Percentiles rank a stretch among this genome's conserved stretches.
phyloP scores from a whole-genome alignment of 192 early-diverging fungal species.

The Chytriomyces hyalinus region DNA sequence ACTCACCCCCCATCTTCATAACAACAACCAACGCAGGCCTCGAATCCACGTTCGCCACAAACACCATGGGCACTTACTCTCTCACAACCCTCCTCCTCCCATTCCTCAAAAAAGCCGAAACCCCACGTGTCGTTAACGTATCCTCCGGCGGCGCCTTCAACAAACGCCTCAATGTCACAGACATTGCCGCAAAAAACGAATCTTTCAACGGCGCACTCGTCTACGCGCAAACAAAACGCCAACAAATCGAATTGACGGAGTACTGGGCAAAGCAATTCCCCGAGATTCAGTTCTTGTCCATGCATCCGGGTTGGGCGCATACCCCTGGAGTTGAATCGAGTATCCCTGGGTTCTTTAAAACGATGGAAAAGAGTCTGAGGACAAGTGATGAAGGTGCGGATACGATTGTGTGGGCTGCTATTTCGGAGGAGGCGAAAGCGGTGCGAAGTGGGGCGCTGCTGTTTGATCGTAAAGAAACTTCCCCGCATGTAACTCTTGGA shows the following conservation, averaged over 20 bases:
- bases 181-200: neutral
- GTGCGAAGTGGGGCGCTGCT: conserved; percentile 30
- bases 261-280: conserved; percentile 35
- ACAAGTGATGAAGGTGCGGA: conserved; percentile 41
- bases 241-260: conserved; percentile 42
- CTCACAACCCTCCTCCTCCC: conserved; percentile 41
- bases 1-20: too few relatives aligned
- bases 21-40: neutral
- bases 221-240: conserved; percentile 42
- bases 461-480: conserved; percentile 38
- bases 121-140: conserved; percentile 28
- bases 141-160: conserved; percentile 42
- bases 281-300: conserved; percentile 27
- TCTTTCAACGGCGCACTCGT: conserved; percentile 29
- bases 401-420: conserved; percentile 45
- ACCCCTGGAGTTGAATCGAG: conserved; percentile 34
- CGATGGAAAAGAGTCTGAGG: conserved; percentile 14
- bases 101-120: neutral
- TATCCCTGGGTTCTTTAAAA: conserved; percentile 35
- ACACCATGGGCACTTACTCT: conserved; percentile 34
- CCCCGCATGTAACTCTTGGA: conserved; percentile 31
- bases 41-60: conserved; percentile 37
- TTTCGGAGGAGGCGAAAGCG: conserved; percentile 19
- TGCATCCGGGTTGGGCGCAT: conserved; percentile 41
- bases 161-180: conserved; percentile 13